Evolutionary conservation across 345 rosid species (phyloP), one percentile per base, ranked within the genome.

Genomic region (Eucalyptus sp.): DNA sequence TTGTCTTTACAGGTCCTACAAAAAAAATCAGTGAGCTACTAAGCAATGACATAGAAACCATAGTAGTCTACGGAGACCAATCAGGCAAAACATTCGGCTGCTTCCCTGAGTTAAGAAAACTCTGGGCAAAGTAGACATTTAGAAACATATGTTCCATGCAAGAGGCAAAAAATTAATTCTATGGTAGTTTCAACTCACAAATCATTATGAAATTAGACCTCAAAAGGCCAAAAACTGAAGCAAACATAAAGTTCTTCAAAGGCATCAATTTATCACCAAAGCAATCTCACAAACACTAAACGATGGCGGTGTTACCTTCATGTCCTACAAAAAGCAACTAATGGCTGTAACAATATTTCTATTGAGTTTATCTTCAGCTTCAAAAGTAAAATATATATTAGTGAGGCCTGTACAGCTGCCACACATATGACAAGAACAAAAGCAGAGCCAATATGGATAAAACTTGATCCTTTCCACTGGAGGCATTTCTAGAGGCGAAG

Each of bases 1-100:
- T 95, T 98, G 94, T 97, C 97, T 94, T 89, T 92, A 91, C 99
- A 98, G 87, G 92, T 90, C 99, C 99, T 98, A 93, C 88, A 89
- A 60, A 89, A 90, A 54, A 68, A 85, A 29, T 25, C 50, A 11
- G 50, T 14, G 44, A 89, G 83, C 83, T 76, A 37, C 83, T 76
- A 85, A 48, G 13, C 44, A 84, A 60, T 41, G 46, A 29, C n/a
- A 13, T 41, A 31, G 22, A 43, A 87, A 62, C 64, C 15, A 86
- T 52, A 71, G 46, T 18, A 71, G 81, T 71, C 43, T 71, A 76
- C 8, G 2, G 13, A 37, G 83, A 41, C 8, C 22, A 37, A 76
- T 76, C 27, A 37, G 27, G 48, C 83, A 76, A 24, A 76, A 37
- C 83, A 76, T 76, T 76, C 7, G 3, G 83, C 44, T 76, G 83